These are phyloP conservation scores for Xylariaceae sp. DNA, from an alignment of 2,329 filamentous ascomycete species.

Conservation along the genomic window DNA sequence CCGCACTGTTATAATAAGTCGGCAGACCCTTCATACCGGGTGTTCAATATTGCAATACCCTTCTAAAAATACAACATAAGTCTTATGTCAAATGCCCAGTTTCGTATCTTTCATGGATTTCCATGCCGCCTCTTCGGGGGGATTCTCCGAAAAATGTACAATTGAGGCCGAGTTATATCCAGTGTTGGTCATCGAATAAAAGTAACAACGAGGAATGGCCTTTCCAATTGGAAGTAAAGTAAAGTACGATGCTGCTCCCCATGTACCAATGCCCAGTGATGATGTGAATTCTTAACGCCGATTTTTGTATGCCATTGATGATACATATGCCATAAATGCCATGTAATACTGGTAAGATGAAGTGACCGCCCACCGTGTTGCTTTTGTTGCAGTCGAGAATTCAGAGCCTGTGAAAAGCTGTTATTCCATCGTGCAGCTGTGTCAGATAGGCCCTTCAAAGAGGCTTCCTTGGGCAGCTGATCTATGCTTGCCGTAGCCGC, in stretches of 20 bases:
- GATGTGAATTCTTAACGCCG: slow-evolving; percentile 15
- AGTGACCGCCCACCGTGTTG: background rate
- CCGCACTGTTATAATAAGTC: no score
- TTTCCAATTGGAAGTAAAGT: slow-evolving; percentile 8
- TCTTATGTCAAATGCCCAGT: background rate
- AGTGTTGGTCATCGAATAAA: background rate
- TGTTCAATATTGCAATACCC: background rate
- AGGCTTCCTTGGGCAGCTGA: background rate
- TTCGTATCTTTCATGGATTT: background rate
- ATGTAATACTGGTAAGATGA: background rate
- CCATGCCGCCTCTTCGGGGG: background rate
- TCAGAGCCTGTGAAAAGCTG: background rate
- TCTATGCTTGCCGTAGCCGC: background rate
- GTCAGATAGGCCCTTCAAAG: background rate
- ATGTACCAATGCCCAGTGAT: slow-evolving; percentile 6
- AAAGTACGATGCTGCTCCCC: slow-evolving; percentile 9
- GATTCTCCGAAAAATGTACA: slow-evolving; percentile 20
- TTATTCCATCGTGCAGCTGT: background rate
- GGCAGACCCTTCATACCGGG: no score
- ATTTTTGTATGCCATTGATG: slow-evolving; percentile 14
- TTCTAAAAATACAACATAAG: background rate
- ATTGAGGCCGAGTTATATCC: background rate
- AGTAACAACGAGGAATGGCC: background rate
- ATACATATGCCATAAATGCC: slow-evolving; percentile 2
- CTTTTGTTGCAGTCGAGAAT: background rate